Conservation (phyloP, 306 rosid genomes). For the Medicago ruthenica region DNA sequence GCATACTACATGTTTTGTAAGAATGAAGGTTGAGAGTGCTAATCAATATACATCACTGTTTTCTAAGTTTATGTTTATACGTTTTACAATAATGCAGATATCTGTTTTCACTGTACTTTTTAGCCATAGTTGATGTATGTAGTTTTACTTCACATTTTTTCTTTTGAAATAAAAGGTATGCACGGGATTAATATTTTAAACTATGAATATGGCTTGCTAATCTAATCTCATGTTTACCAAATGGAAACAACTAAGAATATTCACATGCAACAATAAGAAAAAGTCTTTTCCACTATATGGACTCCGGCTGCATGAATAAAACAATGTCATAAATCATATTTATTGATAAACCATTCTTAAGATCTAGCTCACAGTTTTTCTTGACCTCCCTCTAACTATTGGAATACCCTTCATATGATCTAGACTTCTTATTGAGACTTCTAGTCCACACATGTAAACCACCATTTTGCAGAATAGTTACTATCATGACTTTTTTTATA, state of each 20-base stretch:
- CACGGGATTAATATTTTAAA: conserved; percentile 12
- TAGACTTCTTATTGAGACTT: neutral
- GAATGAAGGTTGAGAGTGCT: neutral
- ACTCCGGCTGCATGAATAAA: neutral
- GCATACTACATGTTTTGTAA: neutral
- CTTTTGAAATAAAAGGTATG: conserved; percentile 8
- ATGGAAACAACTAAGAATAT: neutral
- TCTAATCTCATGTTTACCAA: conserved; percentile 37
- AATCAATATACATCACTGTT: neutral
- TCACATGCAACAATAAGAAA: neutral
- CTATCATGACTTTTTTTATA: neutral
- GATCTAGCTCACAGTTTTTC: neutral
- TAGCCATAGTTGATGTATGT: conserved; percentile 18
- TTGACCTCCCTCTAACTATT: neutral
- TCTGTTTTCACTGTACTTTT: conserved; percentile 10
- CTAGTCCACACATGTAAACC: neutral
- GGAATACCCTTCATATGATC: conserved; percentile 17
- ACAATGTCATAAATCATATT: neutral
- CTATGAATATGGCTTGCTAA: conserved; percentile 18
- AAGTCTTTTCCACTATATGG: neutral
- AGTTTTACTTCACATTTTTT: conserved; percentile 13
- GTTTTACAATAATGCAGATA: conserved; percentile 29
- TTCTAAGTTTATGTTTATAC: neutral
- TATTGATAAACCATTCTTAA: neutral
- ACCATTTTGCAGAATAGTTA: neutral